Percentiles rank a stretch among this genome's conserved stretches.
phyloP scores from a whole-genome alignment of 2,329 filamentous ascomycete species.

The Neonectria coccinea region DNA sequence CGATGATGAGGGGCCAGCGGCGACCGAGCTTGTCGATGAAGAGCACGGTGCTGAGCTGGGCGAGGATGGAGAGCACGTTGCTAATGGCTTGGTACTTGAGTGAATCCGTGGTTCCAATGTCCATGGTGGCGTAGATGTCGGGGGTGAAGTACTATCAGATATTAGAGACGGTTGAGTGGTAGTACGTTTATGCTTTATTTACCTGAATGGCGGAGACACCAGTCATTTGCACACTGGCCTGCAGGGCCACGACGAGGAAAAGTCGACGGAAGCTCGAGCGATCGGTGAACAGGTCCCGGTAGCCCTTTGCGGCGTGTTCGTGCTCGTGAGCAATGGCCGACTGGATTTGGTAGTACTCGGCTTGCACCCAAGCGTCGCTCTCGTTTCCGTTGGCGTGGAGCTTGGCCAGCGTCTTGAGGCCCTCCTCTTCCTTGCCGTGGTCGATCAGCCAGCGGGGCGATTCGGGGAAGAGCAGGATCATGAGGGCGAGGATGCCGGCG shows the following conservation, averaged over 20 bases:
- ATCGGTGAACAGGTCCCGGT: slow-evolving; percentile 71
- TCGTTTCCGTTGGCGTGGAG: slow-evolving; percentile 76
- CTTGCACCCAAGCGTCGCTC: slow-evolving; percentile 74
- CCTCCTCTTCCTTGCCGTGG: slow-evolving; percentile 71
- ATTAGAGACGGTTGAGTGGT: no score
- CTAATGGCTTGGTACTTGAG: slow-evolving; percentile 81
- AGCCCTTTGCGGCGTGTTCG: slow-evolving; percentile 76
- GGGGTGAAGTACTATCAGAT: slow-evolving; percentile 69
- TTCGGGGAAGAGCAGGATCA: slow-evolving; percentile 40
- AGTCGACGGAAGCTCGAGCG: slow-evolving; percentile 75
- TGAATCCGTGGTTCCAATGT: slow-evolving; percentile 71
- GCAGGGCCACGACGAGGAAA: slow-evolving; percentile 74
- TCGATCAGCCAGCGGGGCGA: slow-evolving; percentile 67
- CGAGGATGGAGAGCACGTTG: slow-evolving; percentile 74
- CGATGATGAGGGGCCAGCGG: slow-evolving; percentile 76
- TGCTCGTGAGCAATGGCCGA: slow-evolving; percentile 74
- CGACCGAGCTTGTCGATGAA: slow-evolving; percentile 77
- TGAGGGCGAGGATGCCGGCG: slow-evolving; percentile 31
- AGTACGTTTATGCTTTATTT: no score
- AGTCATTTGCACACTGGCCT: slow-evolving; percentile 80
- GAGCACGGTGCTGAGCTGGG: slow-evolving; percentile 74
- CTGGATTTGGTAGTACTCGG: slow-evolving; percentile 78
- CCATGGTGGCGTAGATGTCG: slow-evolving; percentile 73
- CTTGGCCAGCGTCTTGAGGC: slow-evolving; percentile 72
- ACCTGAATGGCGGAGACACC: slow-evolving; percentile 69